Conservation (phyloP, 129 eudicot genomes). For the Tagetes erecta region DNA sequence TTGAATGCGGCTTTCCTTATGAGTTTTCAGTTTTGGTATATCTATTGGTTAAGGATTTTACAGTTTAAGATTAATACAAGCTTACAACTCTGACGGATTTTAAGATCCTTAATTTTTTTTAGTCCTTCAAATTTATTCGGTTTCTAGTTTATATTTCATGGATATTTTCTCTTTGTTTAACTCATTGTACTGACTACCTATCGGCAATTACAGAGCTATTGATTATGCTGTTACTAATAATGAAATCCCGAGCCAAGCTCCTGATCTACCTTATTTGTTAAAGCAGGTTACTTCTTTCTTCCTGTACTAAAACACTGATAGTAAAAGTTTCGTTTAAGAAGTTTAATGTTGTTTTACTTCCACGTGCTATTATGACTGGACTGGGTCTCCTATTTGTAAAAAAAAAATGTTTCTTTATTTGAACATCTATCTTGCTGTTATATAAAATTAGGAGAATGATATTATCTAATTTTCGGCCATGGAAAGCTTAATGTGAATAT, state of each 20-base stretch:
- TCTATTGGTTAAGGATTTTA: constrained; percentile 2
- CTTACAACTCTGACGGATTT: constrained; percentile 4
- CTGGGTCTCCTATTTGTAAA: neutral
- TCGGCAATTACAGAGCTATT: constrained; percentile 59
- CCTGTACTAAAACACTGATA: neutral
- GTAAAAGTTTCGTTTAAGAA: constrained; percentile 3
- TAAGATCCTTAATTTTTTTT: neutral
- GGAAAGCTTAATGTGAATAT: constrained; percentile 1
- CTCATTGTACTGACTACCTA: constrained; percentile 25
- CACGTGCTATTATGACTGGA: neutral
- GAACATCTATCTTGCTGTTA: no score
- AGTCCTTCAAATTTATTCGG: neutral
- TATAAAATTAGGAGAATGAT: neutral
- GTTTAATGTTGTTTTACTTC: constrained; percentile 1
- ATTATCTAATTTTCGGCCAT: neutral
- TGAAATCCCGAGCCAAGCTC: constrained; percentile 54
- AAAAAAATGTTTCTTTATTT: neutral
- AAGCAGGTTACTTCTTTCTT: constrained; percentile 52
- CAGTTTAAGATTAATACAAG: neutral
- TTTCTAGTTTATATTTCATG: neutral
- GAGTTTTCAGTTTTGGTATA: neutral
- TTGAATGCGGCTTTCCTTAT: neutral
- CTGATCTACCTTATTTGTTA: constrained; percentile 55
- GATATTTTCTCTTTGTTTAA: neutral
- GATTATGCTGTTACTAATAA: constrained; percentile 70